Percentiles rank a stretch among this genome's conserved stretches.
phyloP scores from a whole-genome alignment of 2,329 filamentous ascomycete genomes.

The Sarocladium kiliense region DNA sequence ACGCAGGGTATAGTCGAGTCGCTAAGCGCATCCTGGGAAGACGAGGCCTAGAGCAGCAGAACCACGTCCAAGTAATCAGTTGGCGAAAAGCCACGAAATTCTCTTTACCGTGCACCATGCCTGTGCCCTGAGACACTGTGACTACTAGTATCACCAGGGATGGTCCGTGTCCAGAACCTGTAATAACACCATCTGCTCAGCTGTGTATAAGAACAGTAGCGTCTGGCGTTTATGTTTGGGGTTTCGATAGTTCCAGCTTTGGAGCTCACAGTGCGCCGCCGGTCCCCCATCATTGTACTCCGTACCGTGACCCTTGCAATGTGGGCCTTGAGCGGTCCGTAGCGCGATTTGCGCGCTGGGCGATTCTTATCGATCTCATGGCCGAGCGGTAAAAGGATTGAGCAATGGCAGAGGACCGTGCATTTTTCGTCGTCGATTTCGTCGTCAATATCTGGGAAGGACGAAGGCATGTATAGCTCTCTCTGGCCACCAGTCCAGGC shows the following conservation, averaged over 20 bases:
- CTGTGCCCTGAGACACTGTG: not conserved
- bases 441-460: too few relatives aligned
- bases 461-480: too few relatives aligned
- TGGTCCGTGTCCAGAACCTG: too few relatives aligned
- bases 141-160: too few relatives aligned
- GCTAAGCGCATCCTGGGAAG: too few relatives aligned
- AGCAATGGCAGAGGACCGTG: too few relatives aligned
- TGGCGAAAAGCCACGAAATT: not conserved
- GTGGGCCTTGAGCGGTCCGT: conserved; percentile 3
- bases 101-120: not conserved
- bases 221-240: not conserved
- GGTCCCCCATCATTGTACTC: not conserved
- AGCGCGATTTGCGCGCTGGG: not conserved
- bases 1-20: too few relatives aligned
- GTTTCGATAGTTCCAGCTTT: not conserved
- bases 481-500: too few relatives aligned
- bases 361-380: not conserved
- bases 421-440: too few relatives aligned
- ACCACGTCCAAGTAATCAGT: too few relatives aligned
- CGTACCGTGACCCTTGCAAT: not conserved
- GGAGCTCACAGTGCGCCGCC: not conserved
- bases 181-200: too few relatives aligned
- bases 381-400: not conserved
- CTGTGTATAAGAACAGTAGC: not conserved
- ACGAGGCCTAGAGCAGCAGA: too few relatives aligned